Percentiles rank a stretch among this genome's conserved stretches.
phyloP scores from a whole-genome alignment of 2,329 filamentous ascomycete genomes.

The Alternaria novae-zelandiae region DNA sequence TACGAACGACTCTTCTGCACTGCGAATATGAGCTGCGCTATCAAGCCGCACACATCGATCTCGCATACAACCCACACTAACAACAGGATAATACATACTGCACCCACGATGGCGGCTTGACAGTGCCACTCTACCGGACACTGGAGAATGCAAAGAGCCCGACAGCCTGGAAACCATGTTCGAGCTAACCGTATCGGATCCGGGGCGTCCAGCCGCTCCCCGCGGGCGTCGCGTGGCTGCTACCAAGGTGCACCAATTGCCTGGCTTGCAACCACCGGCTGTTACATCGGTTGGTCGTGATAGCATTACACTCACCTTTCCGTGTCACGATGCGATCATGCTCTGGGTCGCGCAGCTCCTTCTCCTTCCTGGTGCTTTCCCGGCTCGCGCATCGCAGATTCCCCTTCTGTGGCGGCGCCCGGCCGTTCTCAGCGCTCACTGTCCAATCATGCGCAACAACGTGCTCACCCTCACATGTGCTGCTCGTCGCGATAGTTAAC shows the following conservation, averaged over 20 bases:
- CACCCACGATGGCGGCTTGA: conserved; percentile 43
- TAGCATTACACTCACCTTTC: conserved; percentile 6
- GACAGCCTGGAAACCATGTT: conserved; percentile 41
- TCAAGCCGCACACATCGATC: background rate
- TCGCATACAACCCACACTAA: conserved; percentile 26
- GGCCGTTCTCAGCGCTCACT: background rate
- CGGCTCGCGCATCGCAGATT: background rate
- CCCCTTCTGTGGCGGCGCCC: background rate
- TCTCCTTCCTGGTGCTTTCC: background rate
- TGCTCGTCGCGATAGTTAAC: conserved; percentile 4
- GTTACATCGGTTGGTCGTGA: conserved; percentile 27
- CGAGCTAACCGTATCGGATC: conserved; percentile 25
- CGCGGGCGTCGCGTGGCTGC: conserved; percentile 43
- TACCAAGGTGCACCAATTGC: conserved; percentile 24
- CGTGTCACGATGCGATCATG: conserved; percentile 6
- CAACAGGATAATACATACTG: conserved; percentile 33
- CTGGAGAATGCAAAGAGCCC: conserved; percentile 35
- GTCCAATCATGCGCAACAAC: conserved; percentile 23
- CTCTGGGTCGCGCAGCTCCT: background rate
- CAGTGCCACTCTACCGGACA: conserved; percentile 45
- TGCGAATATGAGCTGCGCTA: background rate
- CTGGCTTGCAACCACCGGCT: conserved; percentile 32
- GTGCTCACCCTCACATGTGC: conserved; percentile 27
- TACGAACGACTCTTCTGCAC: background rate
- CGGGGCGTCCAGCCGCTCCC: conserved; percentile 31